Percentiles rank a stretch among this genome's conserved stretches.
These are phyloP conservation scores for Huntiella bhutanensis DNA, from an alignment of 2,329 filamentous ascomycete species.

Conservation along the genomic window DNA sequence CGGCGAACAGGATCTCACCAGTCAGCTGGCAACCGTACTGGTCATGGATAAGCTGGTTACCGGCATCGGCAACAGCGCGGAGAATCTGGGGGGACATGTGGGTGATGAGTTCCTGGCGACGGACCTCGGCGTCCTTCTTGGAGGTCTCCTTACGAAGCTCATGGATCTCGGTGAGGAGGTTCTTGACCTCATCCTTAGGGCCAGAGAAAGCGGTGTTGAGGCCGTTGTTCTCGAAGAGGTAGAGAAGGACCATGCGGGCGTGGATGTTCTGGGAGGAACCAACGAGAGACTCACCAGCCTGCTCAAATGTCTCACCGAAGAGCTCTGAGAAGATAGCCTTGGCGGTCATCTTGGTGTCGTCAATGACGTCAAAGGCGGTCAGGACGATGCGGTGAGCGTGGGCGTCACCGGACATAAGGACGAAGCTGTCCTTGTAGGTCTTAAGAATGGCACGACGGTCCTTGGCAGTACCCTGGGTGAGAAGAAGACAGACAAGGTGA, in stretches of 20 bases:
- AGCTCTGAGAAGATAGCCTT: slow-evolving; percentile 82
- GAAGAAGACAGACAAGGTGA: slow-evolving; percentile 57
- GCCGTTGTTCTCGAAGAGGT: slow-evolving; percentile 53
- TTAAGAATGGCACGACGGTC: slow-evolving; percentile 79
- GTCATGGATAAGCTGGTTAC: slow-evolving; percentile 49
- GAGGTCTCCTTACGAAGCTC: slow-evolving; percentile 66
- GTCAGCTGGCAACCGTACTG: slow-evolving; percentile 79
- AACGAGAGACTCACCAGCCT: slow-evolving; percentile 44
- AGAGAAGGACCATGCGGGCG: slow-evolving; percentile 51
- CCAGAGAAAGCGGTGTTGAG: slow-evolving; percentile 43
- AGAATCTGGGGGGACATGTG: slow-evolving; percentile 59
- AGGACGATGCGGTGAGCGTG: slow-evolving; percentile 68
- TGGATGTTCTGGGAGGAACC: slow-evolving; percentile 46
- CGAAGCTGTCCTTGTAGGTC: slow-evolving; percentile 76
- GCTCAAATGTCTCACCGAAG: slow-evolving; percentile 49
- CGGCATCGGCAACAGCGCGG: slow-evolving; percentile 48
- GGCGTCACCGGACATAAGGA: slow-evolving; percentile 64
- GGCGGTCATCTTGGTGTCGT: slow-evolving; percentile 75
- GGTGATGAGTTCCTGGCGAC: slow-evolving; percentile 58
- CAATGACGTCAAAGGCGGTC: slow-evolving; percentile 73
- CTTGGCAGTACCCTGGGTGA: slow-evolving; percentile 77
- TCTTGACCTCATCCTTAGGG: slow-evolving; percentile 41
- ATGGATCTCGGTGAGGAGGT: slow-evolving; percentile 50
- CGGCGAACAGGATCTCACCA: slow-evolving; percentile 59
- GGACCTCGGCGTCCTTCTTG: slow-evolving; percentile 69